Conservation (phyloP, 257 asterid species). For the Solanum chiquidenum region DNA sequence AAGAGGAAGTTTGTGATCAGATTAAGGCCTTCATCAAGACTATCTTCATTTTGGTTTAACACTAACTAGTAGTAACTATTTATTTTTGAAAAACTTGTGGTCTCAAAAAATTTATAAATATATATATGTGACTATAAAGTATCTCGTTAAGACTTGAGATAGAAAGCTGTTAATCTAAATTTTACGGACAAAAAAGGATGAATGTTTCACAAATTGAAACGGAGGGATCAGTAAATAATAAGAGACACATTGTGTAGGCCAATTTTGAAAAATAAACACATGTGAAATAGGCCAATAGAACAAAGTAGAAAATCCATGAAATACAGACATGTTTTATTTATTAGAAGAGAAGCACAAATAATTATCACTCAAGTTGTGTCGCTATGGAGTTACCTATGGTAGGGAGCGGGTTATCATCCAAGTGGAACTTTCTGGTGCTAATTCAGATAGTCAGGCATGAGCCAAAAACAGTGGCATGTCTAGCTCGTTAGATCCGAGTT, state of each 20-base stretch:
- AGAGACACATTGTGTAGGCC: not conserved
- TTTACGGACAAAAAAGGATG: not conserved
- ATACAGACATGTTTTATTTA: not conserved
- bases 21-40: not conserved
- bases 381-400: not conserved
- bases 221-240: not conserved
- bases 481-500: not conserved
- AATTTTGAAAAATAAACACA: not conserved
- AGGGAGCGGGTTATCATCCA: not conserved
- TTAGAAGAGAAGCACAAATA: not conserved
- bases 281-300: not conserved
- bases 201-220: not conserved
- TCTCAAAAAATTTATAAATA: not conserved
- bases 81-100: not conserved
- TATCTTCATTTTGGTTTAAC: not conserved
- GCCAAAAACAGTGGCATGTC: not conserved
- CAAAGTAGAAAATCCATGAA: not conserved
- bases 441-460: not conserved
- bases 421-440: not conserved
- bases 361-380: not conserved
- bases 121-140: not conserved
- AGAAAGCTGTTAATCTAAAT: not conserved
- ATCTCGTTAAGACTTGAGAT: not conserved
- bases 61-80: not conserved
- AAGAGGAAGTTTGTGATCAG: not conserved